These are phyloP conservation scores for Talaromyces sp. DNA, from an alignment of 2,329 filamentous ascomycete genomes.

Conservation along the genomic window DNA sequence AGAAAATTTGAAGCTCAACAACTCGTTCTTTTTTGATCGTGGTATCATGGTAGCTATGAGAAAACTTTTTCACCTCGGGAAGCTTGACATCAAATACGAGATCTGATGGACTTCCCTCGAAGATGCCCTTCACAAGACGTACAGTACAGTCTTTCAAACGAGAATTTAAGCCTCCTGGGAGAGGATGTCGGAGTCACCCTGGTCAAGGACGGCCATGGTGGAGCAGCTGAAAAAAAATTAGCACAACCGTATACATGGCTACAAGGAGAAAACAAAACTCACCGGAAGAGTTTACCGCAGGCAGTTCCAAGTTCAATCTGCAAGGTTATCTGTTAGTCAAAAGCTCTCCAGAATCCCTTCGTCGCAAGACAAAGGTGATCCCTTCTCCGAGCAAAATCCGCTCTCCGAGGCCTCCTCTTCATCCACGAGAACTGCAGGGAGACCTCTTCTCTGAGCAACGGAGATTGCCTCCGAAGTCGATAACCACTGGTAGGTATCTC, in stretches of 20 bases:
- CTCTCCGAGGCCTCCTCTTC: constrained; percentile 18
- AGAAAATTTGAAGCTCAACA: not conserved
- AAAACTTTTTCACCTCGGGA: not conserved
- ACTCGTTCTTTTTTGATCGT: not conserved
- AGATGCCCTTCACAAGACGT: not conserved
- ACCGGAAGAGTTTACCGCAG: constrained; percentile 95
- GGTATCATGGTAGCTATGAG: not conserved
- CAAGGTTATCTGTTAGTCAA: constrained; percentile 46
- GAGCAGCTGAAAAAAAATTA: constrained; percentile 54
- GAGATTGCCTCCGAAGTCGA: constrained; percentile 15
- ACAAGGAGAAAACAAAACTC: not conserved
- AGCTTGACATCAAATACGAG: not conserved
- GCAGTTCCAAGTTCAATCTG: constrained; percentile 98
- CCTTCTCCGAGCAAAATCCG: constrained; percentile 15
- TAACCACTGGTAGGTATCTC: constrained; percentile 7
- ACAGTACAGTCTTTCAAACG: not conserved
- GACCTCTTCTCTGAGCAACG: constrained; percentile 15
- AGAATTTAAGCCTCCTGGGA: constrained; percentile 12
- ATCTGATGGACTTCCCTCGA: not conserved
- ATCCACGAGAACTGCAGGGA: constrained; percentile 14
- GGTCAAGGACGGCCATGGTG: constrained; percentile 94
- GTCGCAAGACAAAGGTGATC: constrained; percentile 9
- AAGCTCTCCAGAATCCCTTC: constrained; percentile 14
- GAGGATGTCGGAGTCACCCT: constrained; percentile 97
- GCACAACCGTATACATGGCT: not conserved